A percentile compares a stretch with the other conserved stretches of the same genome.
phyloP scores from a whole-genome alignment of 108 stramenopile species.

The Discostella pseudostelligera region DNA sequence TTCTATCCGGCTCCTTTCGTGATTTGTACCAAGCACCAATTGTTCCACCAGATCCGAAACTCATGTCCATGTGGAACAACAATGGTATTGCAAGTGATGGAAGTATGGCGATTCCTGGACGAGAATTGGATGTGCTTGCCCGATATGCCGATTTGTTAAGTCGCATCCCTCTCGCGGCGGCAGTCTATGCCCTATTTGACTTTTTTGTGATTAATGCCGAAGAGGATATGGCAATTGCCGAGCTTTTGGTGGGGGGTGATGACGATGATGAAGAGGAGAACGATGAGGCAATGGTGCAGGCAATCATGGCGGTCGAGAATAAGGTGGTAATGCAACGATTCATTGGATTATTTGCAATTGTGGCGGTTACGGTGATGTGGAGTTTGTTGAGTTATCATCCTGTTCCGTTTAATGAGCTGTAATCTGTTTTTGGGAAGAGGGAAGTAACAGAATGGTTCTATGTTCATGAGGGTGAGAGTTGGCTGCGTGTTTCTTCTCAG shows the following conservation, averaged over 20 bases:
- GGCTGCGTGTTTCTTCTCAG: too few relatives aligned
- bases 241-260: constrained; percentile 23
- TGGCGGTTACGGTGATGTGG: constrained; percentile 27
- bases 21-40: constrained; percentile 29
- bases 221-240: constrained; percentile 38
- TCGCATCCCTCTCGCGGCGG: constrained; percentile 36
- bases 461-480: too few relatives aligned
- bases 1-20: constrained; percentile 36
- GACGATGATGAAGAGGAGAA: constrained; percentile 1
- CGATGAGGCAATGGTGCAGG: constrained; percentile 16
- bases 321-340: constrained; percentile 27
- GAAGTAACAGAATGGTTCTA: too few relatives aligned
- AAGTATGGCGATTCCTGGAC: constrained; percentile 16
- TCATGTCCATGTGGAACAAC: not conserved
- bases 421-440: not conserved
- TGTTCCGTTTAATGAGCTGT: constrained; percentile 42
- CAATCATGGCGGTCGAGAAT: constrained; percentile 32
- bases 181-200: constrained; percentile 34
- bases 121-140: constrained; percentile 31
- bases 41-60: constrained; percentile 1
- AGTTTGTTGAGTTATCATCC: constrained; percentile 38
- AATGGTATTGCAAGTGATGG: not conserved
- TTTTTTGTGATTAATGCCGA: constrained; percentile 46
- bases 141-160: constrained; percentile 43
- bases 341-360: constrained; percentile 29